These are phyloP conservation scores for Bretschneidera sinensis DNA, from an alignment of 345 rosid genomes.

Conservation along the genomic window DNA sequence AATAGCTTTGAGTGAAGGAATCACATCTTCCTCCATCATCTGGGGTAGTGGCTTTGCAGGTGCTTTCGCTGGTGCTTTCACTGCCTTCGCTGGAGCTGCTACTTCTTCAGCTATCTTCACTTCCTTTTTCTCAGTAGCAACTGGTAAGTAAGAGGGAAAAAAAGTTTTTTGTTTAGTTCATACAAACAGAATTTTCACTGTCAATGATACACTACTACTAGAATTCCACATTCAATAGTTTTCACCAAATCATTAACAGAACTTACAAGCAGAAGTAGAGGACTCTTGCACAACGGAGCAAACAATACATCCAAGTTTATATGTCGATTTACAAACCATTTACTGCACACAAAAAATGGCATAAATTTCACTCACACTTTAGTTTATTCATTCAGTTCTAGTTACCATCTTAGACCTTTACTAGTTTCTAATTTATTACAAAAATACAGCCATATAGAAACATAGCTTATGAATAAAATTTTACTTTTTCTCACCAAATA, in stretches of 20 bases:
- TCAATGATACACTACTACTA: too few relatives aligned
- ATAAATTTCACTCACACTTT: too few relatives aligned
- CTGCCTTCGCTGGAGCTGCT: conserved; percentile 44
- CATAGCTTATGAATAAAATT: background rate
- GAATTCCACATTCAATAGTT: too few relatives aligned
- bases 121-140: conserved; percentile 45
- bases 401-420: too few relatives aligned
- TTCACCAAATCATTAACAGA: too few relatives aligned
- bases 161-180: too few relatives aligned
- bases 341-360: too few relatives aligned
- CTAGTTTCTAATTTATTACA: too few relatives aligned
- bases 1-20: conserved; percentile 59
- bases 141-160: too few relatives aligned
- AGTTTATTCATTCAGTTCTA: too few relatives aligned
- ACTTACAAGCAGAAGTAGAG: conserved; percentile 57
- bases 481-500: background rate
- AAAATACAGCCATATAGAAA: background rate
- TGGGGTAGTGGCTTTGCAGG: conserved; percentile 54
- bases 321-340: conserved; percentile 29
- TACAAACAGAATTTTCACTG: background rate
- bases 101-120: conserved; percentile 29
- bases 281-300: conserved; percentile 79
- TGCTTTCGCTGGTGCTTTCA: conserved; percentile 69
- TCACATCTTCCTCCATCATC: conserved; percentile 90
- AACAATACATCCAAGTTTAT: conserved; percentile 27